These are phyloP conservation scores for Sutorius eximius DNA, from an alignment of 1,284 basidiomycete species.

Conservation along the genomic window DNA sequence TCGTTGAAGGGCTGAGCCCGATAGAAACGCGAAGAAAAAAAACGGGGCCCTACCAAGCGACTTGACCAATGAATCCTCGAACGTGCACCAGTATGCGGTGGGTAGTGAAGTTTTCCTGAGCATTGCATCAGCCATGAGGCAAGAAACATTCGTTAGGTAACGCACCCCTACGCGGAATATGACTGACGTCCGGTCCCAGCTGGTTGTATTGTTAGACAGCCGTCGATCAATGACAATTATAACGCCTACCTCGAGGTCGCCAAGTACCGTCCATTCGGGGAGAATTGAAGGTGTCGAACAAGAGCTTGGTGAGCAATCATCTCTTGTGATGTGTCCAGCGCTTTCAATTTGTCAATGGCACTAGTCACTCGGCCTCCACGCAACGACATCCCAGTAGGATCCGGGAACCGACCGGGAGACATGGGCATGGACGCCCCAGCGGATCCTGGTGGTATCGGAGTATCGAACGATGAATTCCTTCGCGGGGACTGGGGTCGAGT, in stretches of 20 bases:
- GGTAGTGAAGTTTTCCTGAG: conserved; percentile 54
- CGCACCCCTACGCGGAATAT: conserved; percentile 70
- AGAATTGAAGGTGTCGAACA: conserved; percentile 42
- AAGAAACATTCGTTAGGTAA: conserved; percentile 9
- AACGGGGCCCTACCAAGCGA: conserved; percentile 58
- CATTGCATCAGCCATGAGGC: conserved; percentile 17
- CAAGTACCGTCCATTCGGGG: conserved; percentile 40
- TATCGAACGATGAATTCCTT: conserved; percentile 33
- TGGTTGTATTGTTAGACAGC: conserved; percentile 29
- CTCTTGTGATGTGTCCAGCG: conserved; percentile 58
- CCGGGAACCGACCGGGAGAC: conserved; percentile 38
- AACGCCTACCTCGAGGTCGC: conserved; percentile 37
- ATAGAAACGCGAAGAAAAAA: conserved; percentile 1
- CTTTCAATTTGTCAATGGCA: conserved; percentile 58
- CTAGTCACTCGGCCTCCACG: conserved; percentile 53
- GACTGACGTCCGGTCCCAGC: conserved; percentile 76
- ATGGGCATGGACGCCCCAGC: conserved; percentile 26
- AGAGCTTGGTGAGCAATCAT: conserved; percentile 36
- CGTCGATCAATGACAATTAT: background rate
- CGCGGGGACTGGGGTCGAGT: conserved; percentile 34
- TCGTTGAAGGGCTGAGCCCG: conserved; percentile 28
- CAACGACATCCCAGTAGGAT: conserved; percentile 44
- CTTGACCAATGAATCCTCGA: conserved; percentile 75
- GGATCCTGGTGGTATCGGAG: conserved; percentile 26
- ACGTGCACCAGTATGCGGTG: conserved; percentile 71